Evolutionary conservation across 2,329 filamentous ascomycete species (phyloP).

Genomic region (Aureobasidium sp.): DNA sequence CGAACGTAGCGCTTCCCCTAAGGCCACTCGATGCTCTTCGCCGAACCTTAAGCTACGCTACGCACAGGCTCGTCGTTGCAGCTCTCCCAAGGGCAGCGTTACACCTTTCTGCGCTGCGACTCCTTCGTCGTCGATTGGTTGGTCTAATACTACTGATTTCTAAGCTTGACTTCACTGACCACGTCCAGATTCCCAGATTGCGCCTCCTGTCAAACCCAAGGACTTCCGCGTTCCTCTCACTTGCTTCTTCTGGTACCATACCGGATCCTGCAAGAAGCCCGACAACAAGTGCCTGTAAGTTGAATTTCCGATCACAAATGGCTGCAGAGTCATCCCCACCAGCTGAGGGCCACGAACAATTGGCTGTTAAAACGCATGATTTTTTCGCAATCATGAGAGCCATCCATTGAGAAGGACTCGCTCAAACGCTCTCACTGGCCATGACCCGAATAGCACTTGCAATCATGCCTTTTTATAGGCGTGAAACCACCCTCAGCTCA

Average conservation of each 20-base stretch:
- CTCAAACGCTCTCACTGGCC: background rate
- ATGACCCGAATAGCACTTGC: background rate
- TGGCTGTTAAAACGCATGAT: background rate
- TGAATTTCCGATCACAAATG: no score
- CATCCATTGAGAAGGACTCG: background rate
- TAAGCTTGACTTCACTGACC: background rate
- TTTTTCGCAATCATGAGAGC: background rate
- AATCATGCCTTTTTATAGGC: background rate
- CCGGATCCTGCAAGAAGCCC: constrained; percentile 11
- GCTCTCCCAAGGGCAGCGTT: background rate
- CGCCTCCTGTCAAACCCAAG: background rate
- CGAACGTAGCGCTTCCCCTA: background rate
- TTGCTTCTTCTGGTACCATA: constrained; percentile 16
- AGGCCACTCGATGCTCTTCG: background rate
- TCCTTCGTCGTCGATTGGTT: background rate
- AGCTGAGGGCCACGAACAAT: background rate
- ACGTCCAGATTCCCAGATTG: background rate
- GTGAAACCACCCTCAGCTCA: no score
- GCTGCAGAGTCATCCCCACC: background rate
- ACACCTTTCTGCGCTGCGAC: background rate
- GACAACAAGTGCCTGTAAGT: constrained; percentile 14
- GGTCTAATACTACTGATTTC: no score
- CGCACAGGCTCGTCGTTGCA: background rate
- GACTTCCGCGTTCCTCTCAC: constrained; percentile 3
- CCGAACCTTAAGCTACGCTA: background rate